Conservation (phyloP, 139 green algal genomes). For the Tetratostichococcus sp. region DNA sequence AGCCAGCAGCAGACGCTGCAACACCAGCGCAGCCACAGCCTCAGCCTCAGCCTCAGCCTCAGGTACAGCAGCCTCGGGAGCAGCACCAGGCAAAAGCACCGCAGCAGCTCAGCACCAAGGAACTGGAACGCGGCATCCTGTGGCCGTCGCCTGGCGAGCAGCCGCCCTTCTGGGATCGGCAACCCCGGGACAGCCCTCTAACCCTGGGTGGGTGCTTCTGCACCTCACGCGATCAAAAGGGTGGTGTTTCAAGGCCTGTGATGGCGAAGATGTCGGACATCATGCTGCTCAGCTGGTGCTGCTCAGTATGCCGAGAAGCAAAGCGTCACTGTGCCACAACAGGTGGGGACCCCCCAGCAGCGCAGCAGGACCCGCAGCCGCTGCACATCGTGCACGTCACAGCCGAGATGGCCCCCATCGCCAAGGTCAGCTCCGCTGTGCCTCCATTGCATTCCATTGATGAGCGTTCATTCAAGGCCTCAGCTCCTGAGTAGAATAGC, state of each 20-base stretch:
- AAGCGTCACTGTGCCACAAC: too few species aligned
- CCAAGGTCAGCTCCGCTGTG: conserved; percentile 67
- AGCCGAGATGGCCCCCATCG: conserved; percentile 89
- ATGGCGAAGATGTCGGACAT: too few species aligned
- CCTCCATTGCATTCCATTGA: background rate
- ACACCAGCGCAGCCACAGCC: background rate
- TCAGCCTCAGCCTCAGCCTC: too few species aligned
- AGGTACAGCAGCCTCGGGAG: background rate
- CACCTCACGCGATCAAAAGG: too few species aligned
- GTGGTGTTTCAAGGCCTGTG: too few species aligned
- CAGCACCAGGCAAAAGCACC: background rate
- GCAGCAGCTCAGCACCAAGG: background rate
- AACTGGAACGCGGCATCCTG: conserved; percentile 35
- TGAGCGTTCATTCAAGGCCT: too few species aligned
- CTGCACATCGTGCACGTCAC: conserved; percentile 87
- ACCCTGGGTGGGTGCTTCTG: background rate
- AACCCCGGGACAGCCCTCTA: background rate
- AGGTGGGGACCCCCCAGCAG: background rate
- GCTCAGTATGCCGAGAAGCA: too few species aligned
- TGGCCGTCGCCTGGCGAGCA: conserved; percentile 33
- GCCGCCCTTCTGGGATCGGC: conserved; percentile 32
- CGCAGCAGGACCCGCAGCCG: conserved; percentile 3
- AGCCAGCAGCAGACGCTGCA: background rate
- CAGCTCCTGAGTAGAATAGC: too few species aligned
- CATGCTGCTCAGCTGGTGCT: too few species aligned